Conservation (phyloP, 2,329 filamentous ascomycete species). For the Paecilomyces niveus region DNA sequence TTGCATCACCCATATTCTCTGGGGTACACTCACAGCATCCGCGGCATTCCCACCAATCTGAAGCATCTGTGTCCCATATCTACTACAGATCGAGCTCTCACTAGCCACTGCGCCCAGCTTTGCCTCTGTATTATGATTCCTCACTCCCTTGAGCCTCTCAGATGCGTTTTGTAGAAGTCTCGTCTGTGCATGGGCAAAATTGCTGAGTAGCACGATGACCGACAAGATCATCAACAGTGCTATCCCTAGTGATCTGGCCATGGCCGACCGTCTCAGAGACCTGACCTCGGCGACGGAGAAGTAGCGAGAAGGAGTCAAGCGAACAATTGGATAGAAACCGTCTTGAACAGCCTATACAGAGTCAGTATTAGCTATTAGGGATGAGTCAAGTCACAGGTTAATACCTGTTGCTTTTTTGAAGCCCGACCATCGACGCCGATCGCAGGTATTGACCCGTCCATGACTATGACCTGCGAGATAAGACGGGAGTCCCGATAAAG, state of each 20-base stretch:
- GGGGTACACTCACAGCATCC: conserved; percentile 50
- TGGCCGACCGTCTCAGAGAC: neutral
- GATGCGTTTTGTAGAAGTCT: neutral
- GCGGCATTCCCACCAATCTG: conserved; percentile 62
- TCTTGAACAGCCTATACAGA: neutral
- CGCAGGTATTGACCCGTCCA: neutral
- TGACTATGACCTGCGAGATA: neutral
- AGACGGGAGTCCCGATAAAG: neutral
- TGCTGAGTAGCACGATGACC: neutral
- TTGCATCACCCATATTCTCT: neutral
- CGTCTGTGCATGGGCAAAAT: neutral
- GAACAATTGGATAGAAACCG: neutral
- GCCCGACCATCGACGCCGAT: neutral
- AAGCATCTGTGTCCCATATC: conserved; percentile 60
- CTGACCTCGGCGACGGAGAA: neutral
- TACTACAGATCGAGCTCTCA: conserved; percentile 61
- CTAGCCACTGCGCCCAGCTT: conserved; percentile 60
- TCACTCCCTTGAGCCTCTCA: neutral
- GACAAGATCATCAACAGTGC: neutral
- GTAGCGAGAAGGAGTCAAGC: neutral
- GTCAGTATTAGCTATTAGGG: neutral
- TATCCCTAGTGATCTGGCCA: neutral
- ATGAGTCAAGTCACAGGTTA: neutral
- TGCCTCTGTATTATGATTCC: neutral
- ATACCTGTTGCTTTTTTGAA: neutral